phyloP scores from a whole-genome alignment of 1,139 yeast species.

The Scheffersomyces illinoinensis region DNA sequence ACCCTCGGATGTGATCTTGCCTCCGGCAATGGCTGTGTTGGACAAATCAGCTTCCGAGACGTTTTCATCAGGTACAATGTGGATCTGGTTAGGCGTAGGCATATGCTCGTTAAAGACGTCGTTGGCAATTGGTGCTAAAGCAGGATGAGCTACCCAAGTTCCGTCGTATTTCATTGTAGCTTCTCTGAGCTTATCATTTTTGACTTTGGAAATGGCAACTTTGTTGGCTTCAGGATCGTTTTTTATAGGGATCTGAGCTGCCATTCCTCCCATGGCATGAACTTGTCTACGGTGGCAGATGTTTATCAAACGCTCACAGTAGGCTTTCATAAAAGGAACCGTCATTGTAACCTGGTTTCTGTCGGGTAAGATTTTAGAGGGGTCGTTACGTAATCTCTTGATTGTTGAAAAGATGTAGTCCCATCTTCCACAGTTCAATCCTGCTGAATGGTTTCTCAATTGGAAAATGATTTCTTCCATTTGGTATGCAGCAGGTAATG shows the following conservation, averaged over 20 bases:
- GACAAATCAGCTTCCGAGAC: slow-evolving; percentile 13
- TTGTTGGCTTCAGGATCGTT: slow-evolving; percentile 63
- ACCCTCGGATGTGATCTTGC: slow-evolving; percentile 13
- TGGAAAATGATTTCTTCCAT: slow-evolving; percentile 82
- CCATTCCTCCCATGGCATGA: slow-evolving; percentile 86
- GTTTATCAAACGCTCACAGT: slow-evolving; percentile 65
- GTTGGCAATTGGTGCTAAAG: slow-evolving; percentile 18
- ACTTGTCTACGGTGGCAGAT: slow-evolving; percentile 76
- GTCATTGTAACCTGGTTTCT: slow-evolving; percentile 74
- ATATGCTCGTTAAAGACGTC: slow-evolving; percentile 15
- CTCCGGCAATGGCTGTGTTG: slow-evolving; percentile 13
- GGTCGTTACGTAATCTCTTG: slow-evolving; percentile 64
- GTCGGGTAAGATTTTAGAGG: slow-evolving; percentile 68
- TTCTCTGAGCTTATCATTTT: slow-evolving; percentile 58
- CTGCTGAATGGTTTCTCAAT: slow-evolving; percentile 72
- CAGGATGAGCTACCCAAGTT: slow-evolving; percentile 23
- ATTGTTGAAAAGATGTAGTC: slow-evolving; percentile 76
- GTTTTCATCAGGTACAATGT: slow-evolving; percentile 10
- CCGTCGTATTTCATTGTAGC: slow-evolving; percentile 19
- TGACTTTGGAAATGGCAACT: slow-evolving; percentile 69
- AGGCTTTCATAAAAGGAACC: slow-evolving; percentile 73
- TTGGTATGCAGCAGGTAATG: slow-evolving; percentile 75
- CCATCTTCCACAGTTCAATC: slow-evolving; percentile 84
- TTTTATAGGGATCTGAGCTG: slow-evolving; percentile 80
- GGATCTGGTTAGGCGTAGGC: slow-evolving; percentile 20